Base-by-base conservation (phyloP, 1,284 basidiomycete genomes). In the Puccinia coronata region DNA sequence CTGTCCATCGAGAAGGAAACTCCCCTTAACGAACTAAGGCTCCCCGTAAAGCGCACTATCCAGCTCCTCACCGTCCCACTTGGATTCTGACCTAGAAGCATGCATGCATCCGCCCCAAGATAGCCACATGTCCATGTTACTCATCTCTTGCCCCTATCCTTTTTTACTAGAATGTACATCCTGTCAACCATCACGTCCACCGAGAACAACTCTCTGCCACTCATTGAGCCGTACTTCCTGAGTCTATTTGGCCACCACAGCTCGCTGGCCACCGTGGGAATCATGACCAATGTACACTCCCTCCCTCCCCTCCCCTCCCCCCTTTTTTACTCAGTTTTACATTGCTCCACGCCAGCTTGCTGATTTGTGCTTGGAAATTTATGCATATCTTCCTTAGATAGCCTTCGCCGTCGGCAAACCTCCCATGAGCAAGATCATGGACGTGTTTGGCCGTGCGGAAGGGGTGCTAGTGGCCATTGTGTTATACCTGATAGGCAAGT, bases 371-470 rank as follows among this genome's bases (percentile, higher is more conserved):
- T 59, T 5, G 16, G 43, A 5, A 23, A 16, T 34, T 41, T 6
- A n/a, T 11, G 20, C 11, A n/a, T 12, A 12, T 63, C 25, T 28
- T 34, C 31, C 36, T 0, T 73, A 84, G 84, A 83, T 85, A 67
- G 83, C 83, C 12, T 84, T 83, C 74, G 85, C 84, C 2, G 83
- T 85, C 39, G 85, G 84, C 31, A 85, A 85, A 53, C 84, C 85
- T 0, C 84, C 84, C 0, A 83, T 85, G 80, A 84, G 84, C 41
- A 85, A 85, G 74, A 82, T 85, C 36, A 83, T 85, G 49, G 85
- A 85, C 82, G 84, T 84, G 4, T 85, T 85, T 69, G 85, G 85
- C 5, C 82, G 85, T 57, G 84, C 85, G 2, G 84, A 85, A 76
- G 85, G 84, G 8, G 77, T 85, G 47, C 82, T 84, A 59, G 75